Evolutionary conservation across 2,329 filamentous ascomycete genomes (phyloP).

Genomic region (Pseudocercospora cruenta): DNA sequence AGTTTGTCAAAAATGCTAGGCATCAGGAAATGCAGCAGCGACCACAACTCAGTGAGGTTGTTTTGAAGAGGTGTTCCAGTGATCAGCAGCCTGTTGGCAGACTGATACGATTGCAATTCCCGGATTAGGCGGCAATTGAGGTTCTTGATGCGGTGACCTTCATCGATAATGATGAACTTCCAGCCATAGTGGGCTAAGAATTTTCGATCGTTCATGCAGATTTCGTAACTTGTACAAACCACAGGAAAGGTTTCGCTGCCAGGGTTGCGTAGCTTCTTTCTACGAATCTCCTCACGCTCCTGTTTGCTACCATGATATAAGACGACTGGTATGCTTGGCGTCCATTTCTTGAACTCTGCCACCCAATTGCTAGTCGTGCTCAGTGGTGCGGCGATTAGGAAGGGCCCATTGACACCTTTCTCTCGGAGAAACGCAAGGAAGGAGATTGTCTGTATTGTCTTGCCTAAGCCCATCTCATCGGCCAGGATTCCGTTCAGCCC

Average conservation of each 20-base stretch:
- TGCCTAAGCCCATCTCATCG: conserved; percentile 92
- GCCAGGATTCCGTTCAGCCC: conserved; percentile 89
- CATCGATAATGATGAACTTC: conserved; percentile 98
- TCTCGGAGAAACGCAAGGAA: conserved; percentile 86
- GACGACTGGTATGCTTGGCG: conserved; percentile 82
- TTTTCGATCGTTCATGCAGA: conserved; percentile 87
- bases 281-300: conserved; percentile 76
- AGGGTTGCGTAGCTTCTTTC: conserved; percentile 70
- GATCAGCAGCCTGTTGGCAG: conserved; percentile 86
- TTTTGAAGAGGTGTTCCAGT: conserved; percentile 96
- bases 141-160: conserved; percentile 97
- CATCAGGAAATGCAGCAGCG: conserved; percentile 86
- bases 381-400: conserved; percentile 85
- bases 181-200: conserved; percentile 82
- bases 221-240: conserved; percentile 93
- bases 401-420: conserved; percentile 84
- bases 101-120: conserved; percentile 84
- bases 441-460: conserved; percentile 89
- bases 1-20: conserved; percentile 92
- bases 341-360: conserved; percentile 89
- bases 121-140: conserved; percentile 90
- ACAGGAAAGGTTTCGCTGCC: conserved; percentile 78
- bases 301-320: conserved; percentile 86
- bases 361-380: conserved; percentile 97
- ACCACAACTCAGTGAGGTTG: conserved; percentile 94